These are phyloP conservation scores for Steccherinum ochraceum DNA, from an alignment of 768 basidiomycete species.

Conservation along the genomic window DNA sequence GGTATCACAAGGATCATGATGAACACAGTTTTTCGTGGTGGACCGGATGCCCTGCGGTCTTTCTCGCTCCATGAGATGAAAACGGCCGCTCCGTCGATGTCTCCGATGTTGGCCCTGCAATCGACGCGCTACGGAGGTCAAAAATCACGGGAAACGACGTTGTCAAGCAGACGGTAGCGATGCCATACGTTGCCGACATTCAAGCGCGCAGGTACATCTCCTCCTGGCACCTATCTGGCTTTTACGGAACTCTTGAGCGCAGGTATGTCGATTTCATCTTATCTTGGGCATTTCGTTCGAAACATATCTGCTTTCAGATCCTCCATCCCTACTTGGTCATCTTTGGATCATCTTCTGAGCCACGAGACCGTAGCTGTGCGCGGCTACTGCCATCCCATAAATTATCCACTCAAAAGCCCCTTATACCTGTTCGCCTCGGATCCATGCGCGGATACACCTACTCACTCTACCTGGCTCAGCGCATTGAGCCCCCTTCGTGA, in stretches of 20 bases:
- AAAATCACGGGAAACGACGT: neutral
- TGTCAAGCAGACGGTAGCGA: neutral
- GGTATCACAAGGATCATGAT: neutral
- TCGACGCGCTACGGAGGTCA: neutral
- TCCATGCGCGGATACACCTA: constrained; percentile 11
- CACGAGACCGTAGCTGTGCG: constrained; percentile 16
- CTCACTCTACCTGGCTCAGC: constrained; percentile 4
- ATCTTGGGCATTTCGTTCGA: constrained; percentile 16
- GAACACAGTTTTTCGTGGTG: neutral
- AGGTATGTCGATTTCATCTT: constrained; percentile 21
- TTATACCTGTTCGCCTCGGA: constrained; percentile 15
- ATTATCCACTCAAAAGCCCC: constrained; percentile 10
- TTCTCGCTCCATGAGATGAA: neutral
- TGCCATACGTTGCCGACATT: constrained; percentile 12
- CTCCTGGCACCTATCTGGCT: constrained; percentile 8
- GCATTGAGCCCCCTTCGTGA: neutral
- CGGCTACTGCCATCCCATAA: constrained; percentile 11
- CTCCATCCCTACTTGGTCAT: constrained; percentile 16
- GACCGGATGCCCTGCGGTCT: neutral
- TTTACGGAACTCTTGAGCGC: constrained; percentile 14
- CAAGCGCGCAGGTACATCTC: constrained; percentile 14
- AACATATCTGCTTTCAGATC: constrained; percentile 20
- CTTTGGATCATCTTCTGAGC: neutral
- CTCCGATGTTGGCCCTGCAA: neutral
- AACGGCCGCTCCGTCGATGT: neutral